These are phyloP conservation scores for Euclidium syriacum DNA, from an alignment of 345 rosid species.

Conservation along the genomic window DNA sequence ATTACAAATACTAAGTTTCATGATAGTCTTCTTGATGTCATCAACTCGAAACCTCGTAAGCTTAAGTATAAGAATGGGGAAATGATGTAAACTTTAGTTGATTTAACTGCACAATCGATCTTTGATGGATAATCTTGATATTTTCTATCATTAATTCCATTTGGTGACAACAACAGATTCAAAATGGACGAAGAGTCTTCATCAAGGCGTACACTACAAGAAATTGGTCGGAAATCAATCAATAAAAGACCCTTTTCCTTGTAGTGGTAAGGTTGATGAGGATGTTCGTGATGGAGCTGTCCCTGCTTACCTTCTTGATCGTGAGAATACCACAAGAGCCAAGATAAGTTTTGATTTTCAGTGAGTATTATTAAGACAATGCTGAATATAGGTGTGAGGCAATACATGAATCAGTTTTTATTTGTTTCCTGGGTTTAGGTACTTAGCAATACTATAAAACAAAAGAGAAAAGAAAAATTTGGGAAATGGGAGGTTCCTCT, in stretches of 20 bases:
- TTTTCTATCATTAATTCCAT: too few species aligned
- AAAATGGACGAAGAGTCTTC: slow-evolving; percentile 92
- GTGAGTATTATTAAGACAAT: background rate
- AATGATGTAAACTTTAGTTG: too few species aligned
- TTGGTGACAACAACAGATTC: slow-evolving; percentile 68
- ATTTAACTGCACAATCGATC: too few species aligned
- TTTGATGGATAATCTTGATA: too few species aligned
- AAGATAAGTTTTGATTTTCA: slow-evolving; percentile 39
- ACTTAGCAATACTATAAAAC: slow-evolving; percentile 90
- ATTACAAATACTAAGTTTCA: too few species aligned
- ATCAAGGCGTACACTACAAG: slow-evolving; percentile 67
- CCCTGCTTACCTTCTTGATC: slow-evolving; percentile 94
- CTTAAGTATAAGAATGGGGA: too few species aligned
- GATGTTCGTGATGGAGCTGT: slow-evolving; percentile 90
- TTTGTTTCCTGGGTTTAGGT: slow-evolving; percentile 34
- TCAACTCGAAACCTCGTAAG: too few species aligned
- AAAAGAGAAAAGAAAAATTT: slow-evolving; percentile 94
- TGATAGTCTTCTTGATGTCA: too few species aligned
- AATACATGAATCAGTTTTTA: background rate
- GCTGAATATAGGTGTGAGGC: background rate
- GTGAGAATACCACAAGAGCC: slow-evolving; percentile 77
- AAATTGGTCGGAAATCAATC: too few species aligned
- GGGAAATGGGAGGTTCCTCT: slow-evolving; percentile 98
- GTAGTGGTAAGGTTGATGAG: slow-evolving; percentile 81
- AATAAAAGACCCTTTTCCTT: too few species aligned